Conservation (phyloP, 1,139 yeast species). For the Yamadazyma kanchanaburiensis region DNA sequence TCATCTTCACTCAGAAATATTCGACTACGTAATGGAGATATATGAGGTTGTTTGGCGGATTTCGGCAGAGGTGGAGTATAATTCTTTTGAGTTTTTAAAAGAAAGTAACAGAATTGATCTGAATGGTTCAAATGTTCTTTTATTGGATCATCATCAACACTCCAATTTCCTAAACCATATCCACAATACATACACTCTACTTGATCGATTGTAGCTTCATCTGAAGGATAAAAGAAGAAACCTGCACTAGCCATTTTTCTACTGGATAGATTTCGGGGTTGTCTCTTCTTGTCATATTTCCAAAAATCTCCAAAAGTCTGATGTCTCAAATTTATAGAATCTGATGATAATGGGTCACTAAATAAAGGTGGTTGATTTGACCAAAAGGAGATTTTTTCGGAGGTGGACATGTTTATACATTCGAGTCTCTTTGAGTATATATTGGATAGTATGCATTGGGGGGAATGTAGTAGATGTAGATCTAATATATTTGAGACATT, state of each 20-base stretch:
- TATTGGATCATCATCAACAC: constrained; percentile 59
- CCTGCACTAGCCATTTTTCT: constrained; percentile 48
- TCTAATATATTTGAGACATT: constrained; percentile 29
- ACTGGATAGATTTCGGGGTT: constrained; percentile 42
- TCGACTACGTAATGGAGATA: constrained; percentile 1
- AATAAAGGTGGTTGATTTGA: constrained; percentile 17
- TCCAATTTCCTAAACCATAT: constrained; percentile 71
- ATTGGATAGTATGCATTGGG: constrained; percentile 45
- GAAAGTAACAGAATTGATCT: constrained; percentile 46
- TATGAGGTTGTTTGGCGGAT: constrained; percentile 1
- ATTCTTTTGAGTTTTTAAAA: constrained; percentile 17
- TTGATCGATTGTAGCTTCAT: constrained; percentile 51
- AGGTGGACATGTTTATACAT: constrained; percentile 6
- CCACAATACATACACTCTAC: constrained; percentile 73
- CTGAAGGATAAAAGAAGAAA: constrained; percentile 46
- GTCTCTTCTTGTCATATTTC: constrained; percentile 43
- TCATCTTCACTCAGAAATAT: constrained; percentile 9
- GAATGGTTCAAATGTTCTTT: constrained; percentile 44
- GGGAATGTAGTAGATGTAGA: constrained; percentile 46
- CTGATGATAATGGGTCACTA: constrained; percentile 25
- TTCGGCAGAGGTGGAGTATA: not conserved
- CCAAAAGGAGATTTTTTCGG: constrained; percentile 14
- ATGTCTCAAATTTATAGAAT: constrained; percentile 40
- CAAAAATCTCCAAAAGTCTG: constrained; percentile 52
- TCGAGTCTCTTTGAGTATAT: constrained; percentile 22